These are phyloP conservation scores for Brassica incana DNA, from an alignment of 345 rosid species.

Conservation along the genomic window DNA sequence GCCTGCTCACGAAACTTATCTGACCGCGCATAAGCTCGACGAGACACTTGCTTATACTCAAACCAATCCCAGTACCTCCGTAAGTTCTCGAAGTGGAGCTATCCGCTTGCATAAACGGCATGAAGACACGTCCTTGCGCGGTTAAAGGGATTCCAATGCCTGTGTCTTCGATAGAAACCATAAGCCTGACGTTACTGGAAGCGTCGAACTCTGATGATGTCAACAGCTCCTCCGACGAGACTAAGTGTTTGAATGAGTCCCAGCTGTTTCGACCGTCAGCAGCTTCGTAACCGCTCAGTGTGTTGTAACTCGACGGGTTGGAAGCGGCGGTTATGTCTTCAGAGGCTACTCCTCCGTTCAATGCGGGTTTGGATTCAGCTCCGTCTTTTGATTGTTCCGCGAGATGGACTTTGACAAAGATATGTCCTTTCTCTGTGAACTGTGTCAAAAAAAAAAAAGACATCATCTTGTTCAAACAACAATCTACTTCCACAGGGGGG, in stretches of 20 bases:
- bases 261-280: constrained; percentile 85
- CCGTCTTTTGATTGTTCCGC: constrained; percentile 55
- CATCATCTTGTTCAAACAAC: constrained; percentile 16
- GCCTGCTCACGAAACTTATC: constrained; percentile 76
- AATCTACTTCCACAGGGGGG: neutral
- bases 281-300: constrained; percentile 87
- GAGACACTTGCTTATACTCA: constrained; percentile 93
- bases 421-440: constrained; percentile 96
- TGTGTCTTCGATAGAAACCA: constrained; percentile 89
- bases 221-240: constrained; percentile 45
- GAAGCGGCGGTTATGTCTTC: constrained; percentile 44
- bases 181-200: constrained; percentile 57
- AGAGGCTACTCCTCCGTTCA: constrained; percentile 55
- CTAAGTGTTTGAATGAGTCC: constrained; percentile 76
- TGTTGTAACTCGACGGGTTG: constrained; percentile 49
- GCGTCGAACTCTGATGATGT: constrained; percentile 38
- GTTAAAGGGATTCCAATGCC: constrained; percentile 87
- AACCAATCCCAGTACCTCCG: constrained; percentile 98
- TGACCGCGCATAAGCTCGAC: constrained; percentile 95
- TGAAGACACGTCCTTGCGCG: constrained; percentile 88
- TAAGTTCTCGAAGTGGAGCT: constrained; percentile 89
- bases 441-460: constrained; percentile 33
- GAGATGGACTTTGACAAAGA: constrained; percentile 85
- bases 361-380: constrained; percentile 40
- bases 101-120: constrained; percentile 98